phyloP scores from a whole-genome alignment of 108 stramenopile species.

The Hondaea fermentalgiana region DNA sequence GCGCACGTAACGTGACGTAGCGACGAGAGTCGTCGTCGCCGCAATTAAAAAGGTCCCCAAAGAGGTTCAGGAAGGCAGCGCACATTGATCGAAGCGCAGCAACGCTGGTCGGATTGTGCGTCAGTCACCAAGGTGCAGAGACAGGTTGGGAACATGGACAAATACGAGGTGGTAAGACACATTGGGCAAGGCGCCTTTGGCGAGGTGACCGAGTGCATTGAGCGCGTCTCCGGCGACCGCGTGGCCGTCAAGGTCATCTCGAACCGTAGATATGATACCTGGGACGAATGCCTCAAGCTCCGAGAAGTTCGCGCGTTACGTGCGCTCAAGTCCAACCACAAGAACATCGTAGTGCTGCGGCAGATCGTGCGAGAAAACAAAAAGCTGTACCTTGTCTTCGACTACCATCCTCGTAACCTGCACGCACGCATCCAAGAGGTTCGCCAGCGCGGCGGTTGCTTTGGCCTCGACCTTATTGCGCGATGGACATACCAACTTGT shows the following conservation, averaged over 20 bases:
- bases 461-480: not conserved
- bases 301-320: conserved; percentile 13
- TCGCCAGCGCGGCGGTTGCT: not conserved
- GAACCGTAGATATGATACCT: not conserved
- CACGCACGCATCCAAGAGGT: not conserved
- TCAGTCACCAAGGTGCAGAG: too few species aligned
- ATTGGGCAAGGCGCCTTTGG: conserved; percentile 17
- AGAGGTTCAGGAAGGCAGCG: too few species aligned
- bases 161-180: not conserved
- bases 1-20: too few species aligned
- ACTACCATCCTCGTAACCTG: not conserved
- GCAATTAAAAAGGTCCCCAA: too few species aligned
- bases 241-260: conserved; percentile 12
- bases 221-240: not conserved
- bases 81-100: too few species aligned
- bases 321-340: not conserved
- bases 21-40: too few species aligned
- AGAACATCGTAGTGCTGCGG: conserved; percentile 12
- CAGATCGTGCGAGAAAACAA: conserved; percentile 22
- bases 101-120: too few species aligned
- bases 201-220: conserved; percentile 6
- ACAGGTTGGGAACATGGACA: not conserved
- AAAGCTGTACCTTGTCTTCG: not conserved
- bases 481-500: conserved; percentile 1
- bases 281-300: conserved; percentile 17